phyloP scores from a whole-genome alignment of 495 filamentous ascomycete species.

The Lasiosphaeria hispida region DNA sequence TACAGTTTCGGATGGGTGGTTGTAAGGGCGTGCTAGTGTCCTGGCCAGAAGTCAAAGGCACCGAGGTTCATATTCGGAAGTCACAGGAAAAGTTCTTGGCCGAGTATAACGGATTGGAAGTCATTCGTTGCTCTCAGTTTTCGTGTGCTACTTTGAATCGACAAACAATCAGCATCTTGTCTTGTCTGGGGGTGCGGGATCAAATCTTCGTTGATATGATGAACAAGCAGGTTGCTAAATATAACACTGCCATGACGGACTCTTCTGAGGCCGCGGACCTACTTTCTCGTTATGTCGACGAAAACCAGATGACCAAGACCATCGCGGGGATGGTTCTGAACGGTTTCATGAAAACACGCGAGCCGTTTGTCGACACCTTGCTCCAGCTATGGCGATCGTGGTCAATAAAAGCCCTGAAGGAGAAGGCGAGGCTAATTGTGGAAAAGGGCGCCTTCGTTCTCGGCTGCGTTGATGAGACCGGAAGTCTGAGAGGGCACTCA shows the following conservation, averaged over 20 bases:
- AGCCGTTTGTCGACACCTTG: conserved; percentile 80
- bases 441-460: conserved; percentile 82
- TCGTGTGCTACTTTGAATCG: conserved; percentile 77
- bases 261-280: conserved; percentile 58
- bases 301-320: conserved; percentile 72
- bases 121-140: conserved; percentile 76
- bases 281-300: conserved; percentile 75
- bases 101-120: conserved; percentile 68
- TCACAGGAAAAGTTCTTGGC: conserved; percentile 89
- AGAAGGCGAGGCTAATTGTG: conserved; percentile 84
- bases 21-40: conserved; percentile 85
- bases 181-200: conserved; percentile 69
- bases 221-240: conserved; percentile 57
- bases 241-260: conserved; percentile 66
- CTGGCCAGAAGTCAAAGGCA: conserved; percentile 57
- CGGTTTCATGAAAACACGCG: conserved; percentile 71
- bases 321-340: conserved; percentile 72
- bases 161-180: conserved; percentile 83
- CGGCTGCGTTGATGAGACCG: conserved; percentile 86
- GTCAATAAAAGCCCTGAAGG: conserved; percentile 82
- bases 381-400: conserved; percentile 75
- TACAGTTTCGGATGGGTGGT: conserved; percentile 88
- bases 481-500: conserved; percentile 64
- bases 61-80: conserved; percentile 70
- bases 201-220: conserved; percentile 66